Conservation (phyloP, 371 early-diverging fungal species). For the Parasitella parasitica region DNA sequence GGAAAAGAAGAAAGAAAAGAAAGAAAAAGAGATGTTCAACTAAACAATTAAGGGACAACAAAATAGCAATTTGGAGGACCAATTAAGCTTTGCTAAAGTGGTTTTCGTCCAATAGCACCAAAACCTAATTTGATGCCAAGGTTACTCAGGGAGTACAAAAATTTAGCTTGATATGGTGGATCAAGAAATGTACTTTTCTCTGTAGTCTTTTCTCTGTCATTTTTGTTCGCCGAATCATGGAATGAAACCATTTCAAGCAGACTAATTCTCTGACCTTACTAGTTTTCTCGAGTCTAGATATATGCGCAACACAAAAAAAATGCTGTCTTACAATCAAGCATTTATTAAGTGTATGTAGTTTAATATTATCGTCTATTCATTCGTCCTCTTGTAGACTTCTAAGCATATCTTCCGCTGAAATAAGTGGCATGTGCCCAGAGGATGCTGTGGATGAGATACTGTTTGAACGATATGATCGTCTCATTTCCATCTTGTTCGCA, state of each 20-base stretch:
- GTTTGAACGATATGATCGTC: not conserved
- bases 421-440: constrained; percentile 6
- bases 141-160: not conserved
- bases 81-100: not conserved
- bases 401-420: constrained; percentile 27
- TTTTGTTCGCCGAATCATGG: not conserved
- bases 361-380: not conserved
- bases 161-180: not conserved
- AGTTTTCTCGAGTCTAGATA: too few species aligned
- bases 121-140: constrained; percentile 3
- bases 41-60: not conserved
- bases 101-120: not conserved
- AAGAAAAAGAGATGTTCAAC: not conserved
- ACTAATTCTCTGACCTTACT: not conserved
- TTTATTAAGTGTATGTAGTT: too few species aligned
- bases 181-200: too few species aligned
- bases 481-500: not conserved
- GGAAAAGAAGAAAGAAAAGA: not conserved
- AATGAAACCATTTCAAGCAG: too few species aligned
- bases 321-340: too few species aligned
- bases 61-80: not conserved
- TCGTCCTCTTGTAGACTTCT: constrained; percentile 22
- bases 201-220: too few species aligned
- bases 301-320: too few species aligned
- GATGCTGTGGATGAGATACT: constrained; percentile 4